Evolutionary conservation across 108 stramenopile species (phyloP).

Genomic region (Discostella pseudostelligera): DNA sequence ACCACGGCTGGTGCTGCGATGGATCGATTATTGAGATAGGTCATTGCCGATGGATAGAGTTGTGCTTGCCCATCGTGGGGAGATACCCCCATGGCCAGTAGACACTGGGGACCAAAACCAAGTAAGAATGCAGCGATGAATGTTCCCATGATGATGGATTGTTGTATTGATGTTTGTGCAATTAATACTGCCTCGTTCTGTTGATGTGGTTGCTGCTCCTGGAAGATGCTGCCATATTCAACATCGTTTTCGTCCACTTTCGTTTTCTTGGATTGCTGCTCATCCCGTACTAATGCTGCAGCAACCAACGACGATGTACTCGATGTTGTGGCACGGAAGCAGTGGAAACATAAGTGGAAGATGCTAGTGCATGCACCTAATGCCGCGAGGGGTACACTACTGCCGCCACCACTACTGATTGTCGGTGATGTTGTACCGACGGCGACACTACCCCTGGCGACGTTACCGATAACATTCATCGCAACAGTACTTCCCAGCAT

Average conservation of each 20-base stretch:
- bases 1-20: too few species aligned
- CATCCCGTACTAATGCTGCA: conserved; percentile 22
- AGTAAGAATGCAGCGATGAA: conserved; percentile 27
- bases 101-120: conserved; percentile 21
- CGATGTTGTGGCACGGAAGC: conserved; percentile 56
- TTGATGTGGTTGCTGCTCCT: not conserved
- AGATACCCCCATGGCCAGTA: conserved; percentile 61
- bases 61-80: too few species aligned
- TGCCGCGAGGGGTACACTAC: conserved; percentile 52
- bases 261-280: not conserved
- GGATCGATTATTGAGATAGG: too few species aligned
- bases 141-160: conserved; percentile 39
- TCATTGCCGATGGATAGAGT: too few species aligned
- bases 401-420: conserved; percentile 2
- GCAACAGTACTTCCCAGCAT: conserved; percentile 29
- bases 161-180: conserved; percentile 41
- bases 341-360: conserved; percentile 71
- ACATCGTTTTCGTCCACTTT: not conserved
- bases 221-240: conserved; percentile 1
- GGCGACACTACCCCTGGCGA: not conserved
- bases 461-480: not conserved
- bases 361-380: conserved; percentile 71
- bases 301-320: conserved; percentile 57
- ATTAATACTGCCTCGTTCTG: conserved; percentile 31
- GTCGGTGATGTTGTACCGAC: too few species aligned